A percentile compares a stretch with the other conserved stretches of the same genome.
Conservation (phyloP, 1,284 basidiomycete species). For the Sporisorium exsertum region DNA sequence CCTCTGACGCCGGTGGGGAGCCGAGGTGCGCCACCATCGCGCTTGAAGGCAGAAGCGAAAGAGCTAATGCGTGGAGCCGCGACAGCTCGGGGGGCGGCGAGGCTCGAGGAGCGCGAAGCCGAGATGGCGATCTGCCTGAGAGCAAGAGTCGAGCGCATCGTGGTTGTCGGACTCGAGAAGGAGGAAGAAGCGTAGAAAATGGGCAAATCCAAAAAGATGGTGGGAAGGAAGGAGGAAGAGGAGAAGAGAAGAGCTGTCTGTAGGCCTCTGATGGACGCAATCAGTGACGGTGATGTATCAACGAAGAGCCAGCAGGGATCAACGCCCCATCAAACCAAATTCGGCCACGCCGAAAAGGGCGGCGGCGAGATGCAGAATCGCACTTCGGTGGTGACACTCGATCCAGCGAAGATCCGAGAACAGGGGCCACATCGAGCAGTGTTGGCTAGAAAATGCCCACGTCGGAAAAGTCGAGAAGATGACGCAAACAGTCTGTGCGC, state of each 20-base stretch:
- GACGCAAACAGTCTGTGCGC: conserved; percentile 15
- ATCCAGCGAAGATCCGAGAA: not conserved
- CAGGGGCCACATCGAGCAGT: not conserved
- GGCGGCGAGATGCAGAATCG: not conserved
- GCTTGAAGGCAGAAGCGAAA: conserved; percentile 19
- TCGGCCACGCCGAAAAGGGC: not conserved
- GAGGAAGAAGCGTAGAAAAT: not conserved
- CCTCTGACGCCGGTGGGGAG: conserved; percentile 25
- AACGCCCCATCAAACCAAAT: not conserved
- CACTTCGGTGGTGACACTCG: not conserved
- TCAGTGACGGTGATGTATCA: not conserved
- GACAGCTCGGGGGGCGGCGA: conserved; percentile 17
- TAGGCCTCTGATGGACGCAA: not conserved
- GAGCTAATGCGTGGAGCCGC: conserved; percentile 25
- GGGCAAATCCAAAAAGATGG: not conserved
- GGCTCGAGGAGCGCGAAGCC: conserved; percentile 41
- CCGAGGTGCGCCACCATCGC: conserved; percentile 10
- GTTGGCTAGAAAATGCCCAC: not conserved
- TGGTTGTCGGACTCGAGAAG: not conserved
- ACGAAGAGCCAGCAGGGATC: not conserved
- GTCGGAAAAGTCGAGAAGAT: conserved; percentile 3
- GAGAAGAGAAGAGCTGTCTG: not conserved
- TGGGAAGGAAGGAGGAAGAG: conserved; percentile 3
- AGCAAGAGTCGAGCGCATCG: conserved; percentile 44
- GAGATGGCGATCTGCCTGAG: conserved; percentile 45